phyloP scores from a whole-genome alignment of 176 grass and related monocot genomes.

The Eleusine coracana region DNA sequence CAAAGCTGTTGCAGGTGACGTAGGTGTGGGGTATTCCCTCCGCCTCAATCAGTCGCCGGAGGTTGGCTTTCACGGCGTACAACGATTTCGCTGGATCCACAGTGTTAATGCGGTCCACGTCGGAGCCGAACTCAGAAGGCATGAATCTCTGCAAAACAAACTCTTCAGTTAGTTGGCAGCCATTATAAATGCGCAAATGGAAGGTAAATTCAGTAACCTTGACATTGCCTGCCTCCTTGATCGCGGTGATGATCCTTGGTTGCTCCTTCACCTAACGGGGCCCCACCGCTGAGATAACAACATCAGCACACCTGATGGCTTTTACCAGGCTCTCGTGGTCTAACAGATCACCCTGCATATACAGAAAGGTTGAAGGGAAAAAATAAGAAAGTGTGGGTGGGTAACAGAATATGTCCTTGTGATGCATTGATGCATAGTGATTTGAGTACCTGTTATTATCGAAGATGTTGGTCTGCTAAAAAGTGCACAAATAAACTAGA shows the following conservation, averaged over 20 bases:
- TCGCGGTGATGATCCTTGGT: slow-evolving; percentile 46
- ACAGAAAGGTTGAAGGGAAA: background rate
- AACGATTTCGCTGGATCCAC: slow-evolving; percentile 29
- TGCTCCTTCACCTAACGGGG: slow-evolving; percentile 34
- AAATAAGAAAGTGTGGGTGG: background rate
- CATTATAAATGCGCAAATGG: background rate
- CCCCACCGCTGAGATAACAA: slow-evolving; percentile 45
- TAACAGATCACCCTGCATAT: slow-evolving; percentile 18
- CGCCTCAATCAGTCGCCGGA: slow-evolving; percentile 40
- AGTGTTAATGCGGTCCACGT: slow-evolving; percentile 19
- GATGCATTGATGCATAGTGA: background rate
- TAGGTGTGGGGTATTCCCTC: slow-evolving; percentile 37
- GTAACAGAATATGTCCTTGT: background rate
- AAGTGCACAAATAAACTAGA: background rate
- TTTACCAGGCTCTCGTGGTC: slow-evolving; percentile 24
- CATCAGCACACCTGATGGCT: slow-evolving; percentile 28
- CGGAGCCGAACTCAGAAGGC: slow-evolving; percentile 53
- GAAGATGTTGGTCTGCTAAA: background rate
- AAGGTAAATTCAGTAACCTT: slow-evolving; percentile 31
- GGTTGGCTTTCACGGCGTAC: slow-evolving; percentile 28
- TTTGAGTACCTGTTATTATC: background rate
- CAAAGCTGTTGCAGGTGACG: slow-evolving; percentile 47
- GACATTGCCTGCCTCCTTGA: slow-evolving; percentile 55
- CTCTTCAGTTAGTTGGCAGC: background rate
- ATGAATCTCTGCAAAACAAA: slow-evolving; percentile 53